Evolutionary conservation across 208 protist genomes (phyloP).

Genomic region (Trypanosoma theileri): DNA sequence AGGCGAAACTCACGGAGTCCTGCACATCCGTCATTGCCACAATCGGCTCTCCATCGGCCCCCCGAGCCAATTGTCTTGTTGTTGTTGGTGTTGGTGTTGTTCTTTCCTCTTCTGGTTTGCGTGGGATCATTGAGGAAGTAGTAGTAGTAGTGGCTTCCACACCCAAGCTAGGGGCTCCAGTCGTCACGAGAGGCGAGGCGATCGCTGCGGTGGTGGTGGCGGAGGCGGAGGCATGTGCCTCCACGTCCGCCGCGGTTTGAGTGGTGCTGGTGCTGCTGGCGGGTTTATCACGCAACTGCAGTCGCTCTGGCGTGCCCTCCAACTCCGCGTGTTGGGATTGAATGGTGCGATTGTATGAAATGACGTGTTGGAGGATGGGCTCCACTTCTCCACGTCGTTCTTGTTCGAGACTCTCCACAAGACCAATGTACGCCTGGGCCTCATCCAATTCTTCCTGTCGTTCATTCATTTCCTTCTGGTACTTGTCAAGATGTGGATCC

Average conservation of each 20-base stretch:
- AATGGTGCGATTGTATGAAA: conserved; percentile 43
- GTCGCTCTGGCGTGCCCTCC: not conserved
- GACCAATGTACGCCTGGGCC: conserved; percentile 62
- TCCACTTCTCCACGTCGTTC: conserved; percentile 72
- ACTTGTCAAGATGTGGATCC: conserved; percentile 49
- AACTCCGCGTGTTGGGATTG: conserved; percentile 15
- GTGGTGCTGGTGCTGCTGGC: not conserved
- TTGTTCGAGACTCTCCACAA: conserved; percentile 54
- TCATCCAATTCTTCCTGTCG: conserved; percentile 60
- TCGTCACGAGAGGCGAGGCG: not conserved
- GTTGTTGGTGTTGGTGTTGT: too few species aligned
- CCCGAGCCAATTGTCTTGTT: not conserved
- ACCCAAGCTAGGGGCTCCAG: too few species aligned
- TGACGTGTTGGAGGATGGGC: conserved; percentile 59
- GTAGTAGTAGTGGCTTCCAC: too few species aligned
- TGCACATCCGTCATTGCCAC: not conserved
- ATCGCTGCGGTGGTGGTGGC: not conserved
- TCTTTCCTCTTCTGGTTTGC: too few species aligned
- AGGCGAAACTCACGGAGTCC: not conserved
- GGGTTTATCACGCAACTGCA: conserved; percentile 10
- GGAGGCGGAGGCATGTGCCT: not conserved
- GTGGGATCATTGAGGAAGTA: too few species aligned
- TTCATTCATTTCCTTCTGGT: conserved; percentile 42
- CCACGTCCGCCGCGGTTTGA: not conserved
- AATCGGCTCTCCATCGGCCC: not conserved